A percentile compares a stretch with the other conserved stretches of the same genome.
Conservation (phyloP, 164 flowering plant species). For the Nymphaea thermarum region DNA sequence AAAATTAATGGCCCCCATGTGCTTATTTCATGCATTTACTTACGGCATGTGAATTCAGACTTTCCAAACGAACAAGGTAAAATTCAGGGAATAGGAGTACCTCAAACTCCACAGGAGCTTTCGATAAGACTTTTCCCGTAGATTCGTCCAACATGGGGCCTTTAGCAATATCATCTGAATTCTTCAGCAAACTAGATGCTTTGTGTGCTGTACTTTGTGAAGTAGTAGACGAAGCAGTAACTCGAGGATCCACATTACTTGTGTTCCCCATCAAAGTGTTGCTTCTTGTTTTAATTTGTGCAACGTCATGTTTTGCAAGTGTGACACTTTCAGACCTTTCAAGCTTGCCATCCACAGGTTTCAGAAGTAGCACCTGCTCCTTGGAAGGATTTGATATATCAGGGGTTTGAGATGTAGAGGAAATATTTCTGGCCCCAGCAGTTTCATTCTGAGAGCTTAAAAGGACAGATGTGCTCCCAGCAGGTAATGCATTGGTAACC, state of each 20-base stretch:
- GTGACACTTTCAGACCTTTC: conserved; percentile 41
- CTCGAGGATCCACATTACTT: conserved; percentile 43
- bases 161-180: conserved; percentile 35
- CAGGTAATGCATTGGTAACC: conserved; percentile 15
- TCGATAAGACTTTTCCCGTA: conserved; percentile 27
- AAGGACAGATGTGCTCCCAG: conserved; percentile 35
- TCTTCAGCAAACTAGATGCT: conserved; percentile 37
- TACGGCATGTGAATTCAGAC: too few relatives aligned
- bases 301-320: conserved; percentile 34
- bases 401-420: conserved; percentile 15
- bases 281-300: conserved; percentile 38
- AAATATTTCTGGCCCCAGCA: conserved; percentile 23
- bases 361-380: conserved; percentile 37
- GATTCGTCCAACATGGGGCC: conserved; percentile 41
- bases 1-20: too few relatives aligned
- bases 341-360: conserved; percentile 43
- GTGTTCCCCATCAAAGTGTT: conserved; percentile 9
- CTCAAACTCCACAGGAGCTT: conserved; percentile 49
- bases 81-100: conserved; percentile 19
- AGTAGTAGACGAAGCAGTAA: conserved; percentile 11
- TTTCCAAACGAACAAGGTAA: not conserved
- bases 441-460: conserved; percentile 37
- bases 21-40: too few relatives aligned
- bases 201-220: conserved; percentile 23
- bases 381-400: conserved; percentile 39